These are phyloP conservation scores for Pythium plurisporium DNA, from an alignment of 352 stramenopile genomes.

Conservation along the genomic window DNA sequence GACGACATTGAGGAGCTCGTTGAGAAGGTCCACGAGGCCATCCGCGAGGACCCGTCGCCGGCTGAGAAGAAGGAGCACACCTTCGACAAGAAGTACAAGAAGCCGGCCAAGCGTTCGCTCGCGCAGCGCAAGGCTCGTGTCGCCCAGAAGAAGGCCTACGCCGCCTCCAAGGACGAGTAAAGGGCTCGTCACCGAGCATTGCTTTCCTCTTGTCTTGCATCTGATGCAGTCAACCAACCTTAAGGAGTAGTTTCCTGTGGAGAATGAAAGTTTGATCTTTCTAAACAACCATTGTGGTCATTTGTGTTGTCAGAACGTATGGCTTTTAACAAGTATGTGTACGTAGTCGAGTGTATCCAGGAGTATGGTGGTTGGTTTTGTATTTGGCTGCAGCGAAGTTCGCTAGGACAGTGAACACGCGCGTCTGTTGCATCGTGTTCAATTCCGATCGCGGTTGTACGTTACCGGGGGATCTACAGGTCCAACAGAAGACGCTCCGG, in stretches of 20 bases:
- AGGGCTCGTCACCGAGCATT: neutral
- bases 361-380: no score
- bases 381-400: no score
- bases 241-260: constrained; percentile 18
- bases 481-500: constrained; percentile 94
- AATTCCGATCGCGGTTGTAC: no score
- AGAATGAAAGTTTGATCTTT: constrained; percentile 19
- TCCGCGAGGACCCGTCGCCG: constrained; percentile 94
- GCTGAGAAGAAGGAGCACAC: constrained; percentile 90
- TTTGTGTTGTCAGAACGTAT: neutral
- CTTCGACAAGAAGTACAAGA: constrained; percentile 95
- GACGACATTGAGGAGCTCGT: constrained; percentile 93
- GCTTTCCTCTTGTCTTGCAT: neutral
- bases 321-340: no score
- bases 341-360: no score
- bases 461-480: constrained; percentile 81
- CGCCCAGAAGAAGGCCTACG: constrained; percentile 96
- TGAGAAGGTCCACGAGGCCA: constrained; percentile 95
- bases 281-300: neutral
- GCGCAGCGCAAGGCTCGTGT: constrained; percentile 94
- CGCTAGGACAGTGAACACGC: no score
- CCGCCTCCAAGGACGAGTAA: constrained; percentile 33
- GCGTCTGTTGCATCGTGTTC: neutral
- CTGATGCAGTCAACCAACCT: constrained; percentile 6
- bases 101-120: constrained; percentile 89